Base-by-base conservation (phyloP, 108 stramenopile species). In the Halocafeteria seosinensis region DNA sequence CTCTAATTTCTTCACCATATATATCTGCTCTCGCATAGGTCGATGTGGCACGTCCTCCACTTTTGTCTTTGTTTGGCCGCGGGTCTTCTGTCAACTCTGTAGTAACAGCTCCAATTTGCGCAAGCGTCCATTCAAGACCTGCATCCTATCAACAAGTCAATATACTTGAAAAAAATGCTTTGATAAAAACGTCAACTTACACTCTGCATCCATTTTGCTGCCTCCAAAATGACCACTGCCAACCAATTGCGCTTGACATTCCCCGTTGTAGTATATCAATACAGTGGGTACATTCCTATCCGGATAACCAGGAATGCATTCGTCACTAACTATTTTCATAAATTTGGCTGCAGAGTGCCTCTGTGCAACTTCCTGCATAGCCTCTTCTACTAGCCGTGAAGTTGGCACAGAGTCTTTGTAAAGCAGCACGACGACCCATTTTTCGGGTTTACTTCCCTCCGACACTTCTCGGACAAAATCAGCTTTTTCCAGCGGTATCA, bases 71-170 rank as follows among this genome's bases (percentile, higher is more conserved):
- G 8, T 12, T 31, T 31, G 53, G 12, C 5, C 53, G 5, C 5
- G 53, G 53, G 53, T 55, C 53, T 31, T 55, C 53, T 8, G 53
- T 55, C 53, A 55, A 5, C 9, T 55, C 53, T 11, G 53, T 55
- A 8, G 9, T 55, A 8, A 55, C 9, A 8, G 32, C 53, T 11
- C 53, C 9, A 28, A 11, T 11, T 5, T 55, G 8, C 9, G 53
- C 53, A 12, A 55, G 53, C 53, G 32, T 31, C 53, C 53, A 55
- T 31, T 55, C 53, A 8, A 55, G 30, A 28, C n/a, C n/a, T n/a
- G n/a, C n/a, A n/a, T n/a, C n/a, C n/a, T n/a, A n/a, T n/a, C n/a
- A n/a, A n/a, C n/a, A n/a, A n/a, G n/a, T n/a, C n/a, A n/a, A n/a
- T n/a, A n/a, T n/a, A n/a, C n/a, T n/a, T n/a, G n/a, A n/a, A n/a